Base-by-base conservation (phyloP, 345 rosid genomes). In the Dimocarpus longan region DNA sequence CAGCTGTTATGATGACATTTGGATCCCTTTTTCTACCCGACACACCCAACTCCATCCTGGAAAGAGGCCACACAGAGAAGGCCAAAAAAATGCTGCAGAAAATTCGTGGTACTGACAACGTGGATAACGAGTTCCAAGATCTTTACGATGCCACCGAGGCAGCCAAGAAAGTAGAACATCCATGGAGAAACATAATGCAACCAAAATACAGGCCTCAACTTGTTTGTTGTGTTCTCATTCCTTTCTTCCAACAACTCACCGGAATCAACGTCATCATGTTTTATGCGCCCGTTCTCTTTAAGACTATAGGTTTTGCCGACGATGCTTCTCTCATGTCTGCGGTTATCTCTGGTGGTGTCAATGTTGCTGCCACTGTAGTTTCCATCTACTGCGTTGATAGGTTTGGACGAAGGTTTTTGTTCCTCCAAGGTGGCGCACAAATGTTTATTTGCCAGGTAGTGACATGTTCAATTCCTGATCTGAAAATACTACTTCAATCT, bases 31-130 rank as follows among this genome's bases (percentile, higher is more conserved):
- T 87, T 82, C 85, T 93, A 4, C 91, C 98, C 0, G 98, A 93
- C 80, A 91, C 94, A 8, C 96, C 98, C 0, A 91, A 93, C 78
- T 93, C 96, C 18, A 85, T 93, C 75, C 82, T 93, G 4, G 98
- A 91, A 46, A 85, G 95, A 80, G 95, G 94, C 57, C 70, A 76
- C 69, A 42, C 82, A 1, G 95, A 90, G 22, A 78, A 88, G 48
- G 98, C 98, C 0, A 93, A 65, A 74, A 19, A 44, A 28, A 88
- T 91, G 95, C 79, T 93, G 70, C 76, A 74, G 59, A 87, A 86
- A 1, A 83, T 91, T 26, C 90, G 92, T 0, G 93, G 94, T 71
- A 90, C 90, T 0, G 62, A 71, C 18, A 80, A 87, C 6, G 91
- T 90, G 3, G 90, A 91, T 1, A 85, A 84, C 15, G 94, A 93